Conservation (phyloP, 768 basidiomycete genomes). For the Cubamyces lactineus region DNA sequence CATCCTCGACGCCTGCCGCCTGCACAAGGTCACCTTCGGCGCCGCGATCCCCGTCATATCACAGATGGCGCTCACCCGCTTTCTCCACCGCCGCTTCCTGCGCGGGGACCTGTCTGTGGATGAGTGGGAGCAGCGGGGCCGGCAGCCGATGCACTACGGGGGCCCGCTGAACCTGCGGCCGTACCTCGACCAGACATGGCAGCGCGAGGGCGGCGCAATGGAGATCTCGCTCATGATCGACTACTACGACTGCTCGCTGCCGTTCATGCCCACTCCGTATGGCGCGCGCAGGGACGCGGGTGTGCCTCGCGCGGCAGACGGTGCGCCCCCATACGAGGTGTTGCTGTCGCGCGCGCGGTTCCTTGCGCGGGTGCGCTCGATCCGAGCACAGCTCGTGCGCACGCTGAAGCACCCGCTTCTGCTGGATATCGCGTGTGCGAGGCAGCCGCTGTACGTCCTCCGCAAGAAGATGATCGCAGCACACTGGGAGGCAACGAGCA, state of each 20-base stretch:
- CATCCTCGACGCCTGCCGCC: slow-evolving; percentile 45
- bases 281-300: slow-evolving; percentile 31
- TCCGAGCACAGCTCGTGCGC: slow-evolving; percentile 41
- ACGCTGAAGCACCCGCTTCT: slow-evolving; percentile 50
- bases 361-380: slow-evolving; percentile 43
- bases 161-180: slow-evolving; percentile 58
- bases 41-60: slow-evolving; percentile 51
- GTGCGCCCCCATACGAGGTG: slow-evolving; percentile 43
- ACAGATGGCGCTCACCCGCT: slow-evolving; percentile 55
- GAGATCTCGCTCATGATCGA: slow-evolving; percentile 49
- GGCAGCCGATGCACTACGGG: slow-evolving; percentile 50
- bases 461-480: slow-evolving; percentile 28
- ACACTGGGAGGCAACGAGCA: slow-evolving; percentile 29
- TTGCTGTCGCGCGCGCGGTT: slow-evolving; percentile 54
- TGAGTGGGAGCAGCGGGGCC: slow-evolving; percentile 57
- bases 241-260: slow-evolving; percentile 46
- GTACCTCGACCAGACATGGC: slow-evolving; percentile 52
- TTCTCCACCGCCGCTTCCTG: slow-evolving; percentile 51
- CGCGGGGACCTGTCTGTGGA: slow-evolving; percentile 50
- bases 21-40: slow-evolving; percentile 51
- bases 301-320: slow-evolving; percentile 39
- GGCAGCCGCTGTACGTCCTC: slow-evolving; percentile 22
- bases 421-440: slow-evolving; percentile 42
- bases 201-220: slow-evolving; percentile 44
- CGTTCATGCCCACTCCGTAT: slow-evolving; percentile 48